A percentile compares a stretch with the other conserved stretches of the same genome.
Evolutionary conservation across 768 basidiomycete species (phyloP).

Genomic region (Phaffia tasmanica): DNA sequence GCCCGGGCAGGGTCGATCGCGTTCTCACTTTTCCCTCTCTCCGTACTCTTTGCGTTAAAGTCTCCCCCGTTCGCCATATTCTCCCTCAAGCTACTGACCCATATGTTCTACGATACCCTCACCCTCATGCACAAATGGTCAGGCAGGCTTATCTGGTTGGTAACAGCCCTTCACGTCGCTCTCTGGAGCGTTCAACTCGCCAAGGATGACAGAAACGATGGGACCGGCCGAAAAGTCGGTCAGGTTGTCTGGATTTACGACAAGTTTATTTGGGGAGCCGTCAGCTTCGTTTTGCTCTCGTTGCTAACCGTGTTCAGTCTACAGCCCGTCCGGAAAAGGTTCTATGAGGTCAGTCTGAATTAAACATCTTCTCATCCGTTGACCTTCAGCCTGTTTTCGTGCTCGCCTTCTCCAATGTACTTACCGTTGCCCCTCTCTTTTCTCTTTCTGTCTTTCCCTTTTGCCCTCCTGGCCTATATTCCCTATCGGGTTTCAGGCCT

Average conservation of each 20-base stretch:
- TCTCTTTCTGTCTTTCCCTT: neutral
- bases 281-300: constrained; percentile 47
- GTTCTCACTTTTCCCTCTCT: constrained; percentile 60
- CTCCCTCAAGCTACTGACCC: constrained; percentile 51
- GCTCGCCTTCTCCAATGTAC: neutral
- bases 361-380: neutral
- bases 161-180: constrained; percentile 51
- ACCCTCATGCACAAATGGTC: constrained; percentile 60
- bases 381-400: too few relatives aligned
- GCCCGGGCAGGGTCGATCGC: constrained; percentile 57
- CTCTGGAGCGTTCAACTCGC: constrained; percentile 60
- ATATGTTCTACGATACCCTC: constrained; percentile 66
- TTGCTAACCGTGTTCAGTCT: constrained; percentile 48
- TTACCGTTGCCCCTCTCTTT: neutral
- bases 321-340: constrained; percentile 45
- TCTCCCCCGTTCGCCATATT: constrained; percentile 58
- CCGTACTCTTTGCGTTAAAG: constrained; percentile 60
- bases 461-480: neutral
- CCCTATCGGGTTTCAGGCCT: constrained; percentile 41
- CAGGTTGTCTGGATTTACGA: constrained; percentile 50
- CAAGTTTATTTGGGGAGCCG: constrained; percentile 55
- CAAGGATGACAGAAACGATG: constrained; percentile 44
- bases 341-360: constrained; percentile 41
- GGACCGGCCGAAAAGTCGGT: constrained; percentile 39
- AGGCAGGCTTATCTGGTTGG: constrained; percentile 57